A percentile compares a stretch with the other conserved stretches of the same genome.
phyloP scores from a whole-genome alignment of 768 basidiomycete genomes.

The Termitomyces sp. region DNA sequence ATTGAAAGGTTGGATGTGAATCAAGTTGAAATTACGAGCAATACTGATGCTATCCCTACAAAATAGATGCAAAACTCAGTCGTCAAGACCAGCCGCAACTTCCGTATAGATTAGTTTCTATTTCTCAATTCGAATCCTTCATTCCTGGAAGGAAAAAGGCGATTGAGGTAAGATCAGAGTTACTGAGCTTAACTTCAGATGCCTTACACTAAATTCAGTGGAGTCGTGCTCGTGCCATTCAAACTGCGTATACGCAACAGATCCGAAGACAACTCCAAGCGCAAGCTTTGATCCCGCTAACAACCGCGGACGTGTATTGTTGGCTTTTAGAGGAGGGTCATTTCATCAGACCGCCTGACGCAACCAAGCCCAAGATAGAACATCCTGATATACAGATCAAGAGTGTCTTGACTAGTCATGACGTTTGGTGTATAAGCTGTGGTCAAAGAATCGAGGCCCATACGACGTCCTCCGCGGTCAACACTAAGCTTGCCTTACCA shows the following conservation, averaged over 20 bases:
- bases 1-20: conserved; percentile 26
- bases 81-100: conserved; percentile 19
- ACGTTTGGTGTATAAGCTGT: conserved; percentile 28
- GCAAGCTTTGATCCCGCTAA: conserved; percentile 22
- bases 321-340: conserved; percentile 42
- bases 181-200: background rate
- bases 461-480: conserved; percentile 13
- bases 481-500: conserved; percentile 10
- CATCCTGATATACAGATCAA: conserved; percentile 1
- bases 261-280: conserved; percentile 11
- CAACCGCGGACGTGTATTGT: conserved; percentile 37
- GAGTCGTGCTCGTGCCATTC: conserved; percentile 41
- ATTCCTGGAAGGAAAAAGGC: conserved; percentile 44
- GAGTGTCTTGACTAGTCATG: background rate
- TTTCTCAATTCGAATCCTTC: conserved; percentile 30
- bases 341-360: conserved; percentile 21
- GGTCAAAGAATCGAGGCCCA: conserved; percentile 23
- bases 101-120: conserved; percentile 36
- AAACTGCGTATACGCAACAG: conserved; percentile 31
- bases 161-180: conserved; percentile 34
- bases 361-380: conserved; percentile 1
- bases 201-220: conserved; percentile 27
- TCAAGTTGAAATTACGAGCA: background rate
- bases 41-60: background rate
- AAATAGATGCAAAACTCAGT: conserved; percentile 22